Base-by-base conservation (phyloP, 2,329 filamentous ascomycete species). In the Gaeumannomyces tritici region DNA sequence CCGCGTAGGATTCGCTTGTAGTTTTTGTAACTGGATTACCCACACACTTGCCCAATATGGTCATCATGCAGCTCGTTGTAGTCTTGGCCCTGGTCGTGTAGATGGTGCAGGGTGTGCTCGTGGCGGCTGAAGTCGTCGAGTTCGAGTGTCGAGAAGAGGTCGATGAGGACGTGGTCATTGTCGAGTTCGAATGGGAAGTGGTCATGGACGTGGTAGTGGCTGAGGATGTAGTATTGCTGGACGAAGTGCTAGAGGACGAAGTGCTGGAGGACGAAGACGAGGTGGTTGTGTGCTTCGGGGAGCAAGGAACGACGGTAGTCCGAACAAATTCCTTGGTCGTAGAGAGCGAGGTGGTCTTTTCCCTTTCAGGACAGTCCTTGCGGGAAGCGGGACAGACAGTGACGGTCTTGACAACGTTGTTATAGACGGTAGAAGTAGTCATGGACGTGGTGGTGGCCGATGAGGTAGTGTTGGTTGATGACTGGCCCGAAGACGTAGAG, bases 401-500 rank as follows among this genome's bases (percentile, higher is more conserved):
- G 5, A 60, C 58, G 35, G 58, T 60, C 24, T 51, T 24, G 35
- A 60, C 21, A n/a, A 21, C n/a, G 33, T 31, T 60, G n/a, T 35
- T 60, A 35, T 60, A 60, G 15, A 60, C 33, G 58, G 58, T 60
- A 24, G 58, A 60, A 6, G 58, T 60, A 26, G 33, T 60, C 58
- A 60, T 26, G 13, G 58, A 26, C 1, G 35, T 42, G n/a, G 58
- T 47, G 35, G 26, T 47, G 24, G 28, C 58, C 12, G 58, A 51
- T 3, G 42, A 51, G 11, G 42, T 51, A 1, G 42, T 51, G 42
- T 47, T 47, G 42, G 18, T 51, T 18, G 42, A 51, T 3, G 42
- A 51, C 7, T 3, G n/a, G 42, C 21, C 24, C 2, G 42, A 51
- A 21, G 42, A n/a, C 7, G 42, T n/a, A n/a, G 42, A 51, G 6